These are phyloP conservation scores for Elsinoe arachidis DNA, from an alignment of 2,329 filamentous ascomycete genomes.

Conservation along the genomic window DNA sequence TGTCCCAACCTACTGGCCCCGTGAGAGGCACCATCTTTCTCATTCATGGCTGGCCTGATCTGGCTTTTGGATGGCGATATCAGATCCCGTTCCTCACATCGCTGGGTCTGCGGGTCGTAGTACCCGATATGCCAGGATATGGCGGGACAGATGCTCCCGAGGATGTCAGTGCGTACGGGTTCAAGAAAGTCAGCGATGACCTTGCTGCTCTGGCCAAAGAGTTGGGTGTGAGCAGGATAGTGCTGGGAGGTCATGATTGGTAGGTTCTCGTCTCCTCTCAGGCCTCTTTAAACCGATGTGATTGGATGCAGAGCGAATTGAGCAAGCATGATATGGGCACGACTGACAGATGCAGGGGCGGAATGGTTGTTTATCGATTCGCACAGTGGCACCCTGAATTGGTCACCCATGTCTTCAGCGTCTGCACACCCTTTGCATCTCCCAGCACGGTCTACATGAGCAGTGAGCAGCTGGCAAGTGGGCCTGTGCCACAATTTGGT, in stretches of 20 bases:
- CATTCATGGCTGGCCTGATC: conserved; percentile 73
- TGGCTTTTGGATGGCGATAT: conserved; percentile 78
- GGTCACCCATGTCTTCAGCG: conserved; percentile 64
- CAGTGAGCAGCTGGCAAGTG: conserved; percentile 51
- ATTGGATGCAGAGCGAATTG: background rate
- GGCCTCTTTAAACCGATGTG: too few relatives aligned
- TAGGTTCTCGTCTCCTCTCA: conserved; percentile 19
- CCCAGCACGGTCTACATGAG: conserved; percentile 31
- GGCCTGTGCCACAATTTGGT: conserved; percentile 56
- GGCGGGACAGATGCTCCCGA: conserved; percentile 48
- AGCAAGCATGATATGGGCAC: background rate
- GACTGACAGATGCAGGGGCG: conserved; percentile 48
- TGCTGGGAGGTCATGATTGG: conserved; percentile 90
- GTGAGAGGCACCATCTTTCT: conserved; percentile 47
- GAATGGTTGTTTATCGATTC: conserved; percentile 64
- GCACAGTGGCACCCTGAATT: conserved; percentile 65
- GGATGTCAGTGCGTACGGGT: conserved; percentile 13
- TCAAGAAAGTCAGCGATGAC: conserved; percentile 63
- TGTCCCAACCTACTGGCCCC: conserved; percentile 39
- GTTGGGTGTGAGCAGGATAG: conserved; percentile 49
- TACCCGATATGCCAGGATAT: conserved; percentile 81
- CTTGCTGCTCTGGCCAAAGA: conserved; percentile 62
- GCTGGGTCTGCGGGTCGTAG: conserved; percentile 69
- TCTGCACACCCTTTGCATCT: conserved; percentile 64
- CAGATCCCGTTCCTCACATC: conserved; percentile 71